phyloP scores from a whole-genome alignment of 2,329 filamentous ascomycete genomes.

The Colletotrichum sp. region DNA sequence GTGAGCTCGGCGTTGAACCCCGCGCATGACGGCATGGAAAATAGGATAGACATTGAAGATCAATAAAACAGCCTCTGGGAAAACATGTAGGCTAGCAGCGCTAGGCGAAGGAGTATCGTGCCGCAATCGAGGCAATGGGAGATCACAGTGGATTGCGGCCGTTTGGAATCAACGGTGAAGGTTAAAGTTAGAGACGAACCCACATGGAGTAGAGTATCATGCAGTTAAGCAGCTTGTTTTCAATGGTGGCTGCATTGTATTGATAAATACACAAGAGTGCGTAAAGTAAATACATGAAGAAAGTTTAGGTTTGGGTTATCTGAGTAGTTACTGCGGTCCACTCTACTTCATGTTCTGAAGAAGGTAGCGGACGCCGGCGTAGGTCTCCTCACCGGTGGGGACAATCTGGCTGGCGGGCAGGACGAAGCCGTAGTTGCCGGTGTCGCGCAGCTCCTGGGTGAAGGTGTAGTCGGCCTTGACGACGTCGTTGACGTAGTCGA shows the following conservation, averaged over 20 bases:
- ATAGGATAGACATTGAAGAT: not conserved
- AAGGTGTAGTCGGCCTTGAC: conserved; percentile 45
- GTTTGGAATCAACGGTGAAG: not conserved
- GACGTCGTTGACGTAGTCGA: conserved; percentile 50
- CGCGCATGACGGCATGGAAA: not conserved
- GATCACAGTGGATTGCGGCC: not conserved
- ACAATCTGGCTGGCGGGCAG: conserved; percentile 47
- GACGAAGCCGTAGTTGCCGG: conserved; percentile 45
- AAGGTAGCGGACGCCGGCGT: conserved; percentile 65
- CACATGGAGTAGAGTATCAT: not conserved
- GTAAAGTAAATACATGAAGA: not conserved
- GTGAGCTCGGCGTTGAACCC: not conserved
- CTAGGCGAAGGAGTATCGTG: not conserved
- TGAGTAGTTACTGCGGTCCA: no score
- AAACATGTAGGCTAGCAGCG: fast-evolving
- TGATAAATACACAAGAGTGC: not conserved
- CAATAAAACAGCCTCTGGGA: fast-evolving
- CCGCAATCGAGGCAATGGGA: fast-evolving
- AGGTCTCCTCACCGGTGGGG: conserved; percentile 47
- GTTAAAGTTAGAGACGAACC: not conserved
- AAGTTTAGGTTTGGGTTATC: not conserved
- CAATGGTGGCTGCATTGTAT: not conserved
- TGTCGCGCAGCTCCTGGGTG: conserved; percentile 41
- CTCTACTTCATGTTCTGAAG: conserved; percentile 41
- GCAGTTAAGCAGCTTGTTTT: not conserved